Evolutionary conservation across 371 early-diverging fungal species (phyloP).

Genomic region (Mortierella sp.): DNA sequence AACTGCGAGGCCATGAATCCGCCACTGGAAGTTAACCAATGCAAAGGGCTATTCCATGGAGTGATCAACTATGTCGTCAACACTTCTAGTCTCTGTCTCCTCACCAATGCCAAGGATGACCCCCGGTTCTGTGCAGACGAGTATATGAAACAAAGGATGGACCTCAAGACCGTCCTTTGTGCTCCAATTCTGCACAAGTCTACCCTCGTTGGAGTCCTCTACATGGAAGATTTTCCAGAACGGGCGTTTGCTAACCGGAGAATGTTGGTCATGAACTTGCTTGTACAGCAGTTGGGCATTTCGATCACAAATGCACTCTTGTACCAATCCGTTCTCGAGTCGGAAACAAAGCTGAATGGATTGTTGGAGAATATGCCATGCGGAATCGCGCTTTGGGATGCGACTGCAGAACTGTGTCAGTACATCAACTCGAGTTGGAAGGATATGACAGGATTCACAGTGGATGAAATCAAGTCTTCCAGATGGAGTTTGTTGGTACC

Average conservation of each 20-base stretch:
- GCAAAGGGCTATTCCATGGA: slow-evolving; percentile 33
- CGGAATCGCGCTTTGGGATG: slow-evolving; percentile 14
- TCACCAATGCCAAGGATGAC: slow-evolving; percentile 46
- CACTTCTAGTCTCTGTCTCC: slow-evolving; percentile 34
- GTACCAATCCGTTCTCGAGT: slow-evolving; percentile 27
- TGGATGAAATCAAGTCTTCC: slow-evolving; percentile 3
- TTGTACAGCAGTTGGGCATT: slow-evolving; percentile 64
- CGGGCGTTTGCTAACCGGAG: slow-evolving; percentile 63
- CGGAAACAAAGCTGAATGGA: slow-evolving; percentile 9
- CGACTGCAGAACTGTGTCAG: slow-evolving; percentile 4
- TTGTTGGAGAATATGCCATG: slow-evolving; percentile 15
- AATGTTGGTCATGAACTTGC: slow-evolving; percentile 57
- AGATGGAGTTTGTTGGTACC: slow-evolving; percentile 1
- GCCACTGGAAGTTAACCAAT: slow-evolving; percentile 32
- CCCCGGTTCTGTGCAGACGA: slow-evolving; percentile 51
- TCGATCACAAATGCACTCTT: slow-evolving; percentile 61
- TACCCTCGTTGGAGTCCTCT: slow-evolving; percentile 61
- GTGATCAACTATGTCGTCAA: slow-evolving; percentile 51
- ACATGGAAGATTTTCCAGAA: slow-evolving; percentile 63
- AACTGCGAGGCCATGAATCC: slow-evolving; percentile 43
- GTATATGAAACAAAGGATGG: slow-evolving; percentile 47
- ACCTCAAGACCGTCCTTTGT: slow-evolving; percentile 65
- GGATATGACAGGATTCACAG: slow-evolving; percentile 8
- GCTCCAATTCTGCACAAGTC: slow-evolving; percentile 65
- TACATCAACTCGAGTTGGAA: slow-evolving; percentile 10